Evolutionary conservation across 257 asterid genomes (phyloP).

Genomic region (Nicotiana knightiana): DNA sequence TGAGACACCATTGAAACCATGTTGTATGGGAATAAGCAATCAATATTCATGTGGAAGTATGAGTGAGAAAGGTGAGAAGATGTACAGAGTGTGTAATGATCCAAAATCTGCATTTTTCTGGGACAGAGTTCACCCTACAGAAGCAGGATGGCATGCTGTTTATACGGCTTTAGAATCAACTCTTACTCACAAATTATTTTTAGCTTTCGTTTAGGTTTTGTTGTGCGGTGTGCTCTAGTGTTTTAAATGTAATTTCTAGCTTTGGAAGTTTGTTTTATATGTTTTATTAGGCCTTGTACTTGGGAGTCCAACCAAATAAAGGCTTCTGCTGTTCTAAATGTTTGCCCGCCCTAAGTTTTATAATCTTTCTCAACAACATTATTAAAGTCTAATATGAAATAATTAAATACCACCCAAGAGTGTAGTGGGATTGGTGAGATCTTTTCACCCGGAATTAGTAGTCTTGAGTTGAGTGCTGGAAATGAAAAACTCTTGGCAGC

Average conservation of each 20-base stretch:
- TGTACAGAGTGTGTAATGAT: slow-evolving; percentile 63
- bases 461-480: too few species aligned
- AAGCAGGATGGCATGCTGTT: slow-evolving; percentile 85
- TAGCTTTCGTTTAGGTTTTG: neutral
- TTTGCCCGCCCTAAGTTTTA: too few species aligned
- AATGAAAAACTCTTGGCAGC: too few species aligned
- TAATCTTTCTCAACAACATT: too few species aligned
- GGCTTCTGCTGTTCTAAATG: neutral
- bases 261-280: neutral
- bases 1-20: slow-evolving; percentile 63
- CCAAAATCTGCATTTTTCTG: slow-evolving; percentile 65
- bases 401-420: too few species aligned
- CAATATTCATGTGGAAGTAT: slow-evolving; percentile 45
- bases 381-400: too few species aligned
- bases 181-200: slow-evolving; percentile 26
- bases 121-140: slow-evolving; percentile 78
- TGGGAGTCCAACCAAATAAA: neutral
- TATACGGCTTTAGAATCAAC: slow-evolving; percentile 29
- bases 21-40: slow-evolving; percentile 53
- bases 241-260: neutral
- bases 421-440: too few species aligned
- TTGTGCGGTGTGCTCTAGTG: neutral
- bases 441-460: too few species aligned
- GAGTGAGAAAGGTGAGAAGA: slow-evolving; percentile 45
- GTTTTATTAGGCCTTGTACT: neutral